Evolutionary conservation across 2,329 filamentous ascomycete genomes (phyloP).

Genomic region (Sarocladiaceae sp.): DNA sequence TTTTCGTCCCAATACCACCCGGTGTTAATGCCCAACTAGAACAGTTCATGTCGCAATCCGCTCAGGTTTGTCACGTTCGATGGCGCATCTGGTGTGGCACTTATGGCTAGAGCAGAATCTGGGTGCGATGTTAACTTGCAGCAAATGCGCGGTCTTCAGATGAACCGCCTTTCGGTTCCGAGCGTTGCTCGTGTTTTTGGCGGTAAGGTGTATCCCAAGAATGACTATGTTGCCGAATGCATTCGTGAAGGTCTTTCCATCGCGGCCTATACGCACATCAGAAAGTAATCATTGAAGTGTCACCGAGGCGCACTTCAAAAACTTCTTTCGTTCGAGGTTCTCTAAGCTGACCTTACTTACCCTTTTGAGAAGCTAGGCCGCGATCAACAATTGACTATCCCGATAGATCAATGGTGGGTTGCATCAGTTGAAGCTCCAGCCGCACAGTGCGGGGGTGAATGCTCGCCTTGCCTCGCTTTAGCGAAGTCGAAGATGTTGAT

Average conservation of each 20-base stretch:
- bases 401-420: not conserved
- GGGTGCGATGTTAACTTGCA: not conserved
- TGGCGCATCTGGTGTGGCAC: not conserved
- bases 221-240: not conserved
- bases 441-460: not conserved
- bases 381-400: not conserved
- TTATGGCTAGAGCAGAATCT: not conserved
- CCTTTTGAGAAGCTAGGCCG: not conserved
- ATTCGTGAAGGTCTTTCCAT: too few relatives aligned
- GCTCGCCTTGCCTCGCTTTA: not conserved
- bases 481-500: too few relatives aligned
- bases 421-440: not conserved
- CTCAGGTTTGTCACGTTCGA: not conserved
- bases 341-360: not conserved
- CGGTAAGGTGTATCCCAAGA: too few relatives aligned
- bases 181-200: not conserved
- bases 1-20: conserved; percentile 2
- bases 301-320: not conserved
- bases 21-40: not conserved
- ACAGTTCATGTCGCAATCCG: not conserved
- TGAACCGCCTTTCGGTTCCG: not conserved
- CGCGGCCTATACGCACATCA: too few relatives aligned
- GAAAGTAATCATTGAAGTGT: too few relatives aligned
- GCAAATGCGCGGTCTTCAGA: too few relatives aligned
- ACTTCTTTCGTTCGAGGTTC: not conserved